Evolutionary conservation across 805 yeast genomes (phyloP).

Genomic region (Lachancea waltii): DNA sequence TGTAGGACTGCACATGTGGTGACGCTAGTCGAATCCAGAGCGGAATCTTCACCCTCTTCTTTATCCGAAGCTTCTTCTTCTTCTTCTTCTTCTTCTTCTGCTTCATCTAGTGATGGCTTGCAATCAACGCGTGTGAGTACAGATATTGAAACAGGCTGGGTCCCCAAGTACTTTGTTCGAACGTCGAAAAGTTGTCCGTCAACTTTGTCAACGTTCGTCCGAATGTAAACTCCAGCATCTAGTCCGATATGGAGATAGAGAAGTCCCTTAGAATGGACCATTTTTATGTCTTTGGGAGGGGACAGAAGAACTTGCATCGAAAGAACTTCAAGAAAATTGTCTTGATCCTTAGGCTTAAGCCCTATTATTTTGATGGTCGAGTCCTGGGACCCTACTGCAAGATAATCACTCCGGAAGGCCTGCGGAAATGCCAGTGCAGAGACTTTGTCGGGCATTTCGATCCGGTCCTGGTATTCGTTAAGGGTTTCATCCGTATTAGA

Average conservation of each 20-base stretch:
- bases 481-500: conserved; percentile 47
- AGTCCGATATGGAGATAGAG: conserved; percentile 67
- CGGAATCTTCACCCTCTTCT: conserved; percentile 9
- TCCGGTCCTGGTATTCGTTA: conserved; percentile 60
- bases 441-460: conserved; percentile 47
- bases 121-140: conserved; percentile 10
- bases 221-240: conserved; percentile 73
- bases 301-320: conserved; percentile 64
- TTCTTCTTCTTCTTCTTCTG: conserved; percentile 14
- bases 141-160: conserved; percentile 50
- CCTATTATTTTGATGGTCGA: conserved; percentile 63
- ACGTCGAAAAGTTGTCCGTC: conserved; percentile 62
- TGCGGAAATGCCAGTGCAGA: conserved; percentile 45
- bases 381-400: conserved; percentile 70
- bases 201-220: conserved; percentile 48
- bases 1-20: conserved; percentile 28
- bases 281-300: conserved; percentile 35
- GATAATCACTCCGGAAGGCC: conserved; percentile 45
- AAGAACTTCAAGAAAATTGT: conserved; percentile 51
- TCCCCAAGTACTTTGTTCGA: conserved; percentile 67
- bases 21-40: neutral
- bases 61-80: conserved; percentile 11
- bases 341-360: conserved; percentile 39
- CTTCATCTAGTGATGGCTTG: conserved; percentile 16
- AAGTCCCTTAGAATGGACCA: conserved; percentile 15